Percentiles rank a stretch among this genome's conserved stretches.
These are phyloP conservation scores for Stephanodiscus triporus DNA, from an alignment of 108 stramenopile genomes.

Conservation along the genomic window DNA sequence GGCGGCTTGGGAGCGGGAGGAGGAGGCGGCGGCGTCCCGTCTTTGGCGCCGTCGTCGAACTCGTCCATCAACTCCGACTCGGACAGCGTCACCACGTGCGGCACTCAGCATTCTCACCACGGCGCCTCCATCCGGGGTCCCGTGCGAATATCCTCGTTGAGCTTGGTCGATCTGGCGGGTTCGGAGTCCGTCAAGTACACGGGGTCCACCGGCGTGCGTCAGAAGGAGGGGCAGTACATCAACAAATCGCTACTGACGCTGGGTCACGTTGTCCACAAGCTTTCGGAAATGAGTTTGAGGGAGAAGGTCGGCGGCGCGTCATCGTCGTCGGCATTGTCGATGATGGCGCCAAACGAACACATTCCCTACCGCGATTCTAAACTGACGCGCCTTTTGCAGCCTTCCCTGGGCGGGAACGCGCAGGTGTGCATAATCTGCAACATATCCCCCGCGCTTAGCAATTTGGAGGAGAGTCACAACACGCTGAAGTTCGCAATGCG, in stretches of 20 bases:
- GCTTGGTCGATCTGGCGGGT: conserved; percentile 87
- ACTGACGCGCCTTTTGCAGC: conserved; percentile 93
- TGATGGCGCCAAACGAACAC: conserved; percentile 46
- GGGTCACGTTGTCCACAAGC: conserved; percentile 87
- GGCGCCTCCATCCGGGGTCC: conserved; percentile 28
- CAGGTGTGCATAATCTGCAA: conserved; percentile 86
- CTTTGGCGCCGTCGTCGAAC: conserved; percentile 33
- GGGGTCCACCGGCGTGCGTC: conserved; percentile 81
- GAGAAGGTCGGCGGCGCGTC: conserved; percentile 31
- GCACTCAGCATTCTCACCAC: conserved; percentile 66
- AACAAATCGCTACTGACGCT: conserved; percentile 95
- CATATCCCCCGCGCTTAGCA: conserved; percentile 67
- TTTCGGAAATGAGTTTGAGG: conserved; percentile 57
- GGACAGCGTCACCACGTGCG: conserved; percentile 27
- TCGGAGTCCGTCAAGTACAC: conserved; percentile 81
- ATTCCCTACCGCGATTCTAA: conserved; percentile 91
- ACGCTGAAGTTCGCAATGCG: conserved; percentile 93
- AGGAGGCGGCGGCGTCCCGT: neutral
- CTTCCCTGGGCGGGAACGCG: conserved; percentile 89
- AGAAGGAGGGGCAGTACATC: conserved; percentile 97
- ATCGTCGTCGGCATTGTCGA: conserved; percentile 38
- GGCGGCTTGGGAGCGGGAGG: conserved; percentile 4
- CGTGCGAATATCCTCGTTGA: conserved; percentile 69
- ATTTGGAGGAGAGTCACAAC: conserved; percentile 90
- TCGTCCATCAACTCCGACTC: conserved; percentile 31